Evolutionary conservation across 1,284 basidiomycete species (phyloP), one percentile per base, ranked within the genome.

Genomic region (Fereydounia khargensis): DNA sequence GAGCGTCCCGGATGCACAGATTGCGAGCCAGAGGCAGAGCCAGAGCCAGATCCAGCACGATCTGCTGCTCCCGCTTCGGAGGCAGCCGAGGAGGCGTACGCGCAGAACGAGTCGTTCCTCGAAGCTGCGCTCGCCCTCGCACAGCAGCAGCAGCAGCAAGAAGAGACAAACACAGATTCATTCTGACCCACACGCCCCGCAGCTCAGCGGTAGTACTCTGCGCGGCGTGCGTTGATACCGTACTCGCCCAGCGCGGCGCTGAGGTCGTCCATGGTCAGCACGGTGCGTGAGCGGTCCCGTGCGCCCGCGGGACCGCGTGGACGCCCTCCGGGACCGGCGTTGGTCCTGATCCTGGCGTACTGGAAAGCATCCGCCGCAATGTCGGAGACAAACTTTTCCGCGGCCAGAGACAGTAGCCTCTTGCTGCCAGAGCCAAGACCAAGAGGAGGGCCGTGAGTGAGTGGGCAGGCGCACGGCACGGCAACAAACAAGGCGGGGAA

Each of bases 361-460:
- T 97, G 91, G 77, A 91, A 98, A 13, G 95, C 91, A 76, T 99
- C 95, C 8, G 89, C 85, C 2, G 94, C 89, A 56, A 99, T 94
- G 76, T 98, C 95, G 10, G 91, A 88, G 32, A 98, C 86, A 74
- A 99, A 98, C 75, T 98, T 98, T 76, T 99, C 95, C 0, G 94
- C 91, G 1, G 95, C 92, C 22, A 98, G 82, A 0, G 92, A 92
- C 19, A 99, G 80, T 7, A 99, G 83, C 5, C 94, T 86, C 79
- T 95, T 96, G 55, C 42, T 37, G 23, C 39, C 18, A 30, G 46
- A 25, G 42, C 17, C 23, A 39, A 16, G 6, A 13, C 13, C 10
- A 19, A 17, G n/a, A 14, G 14, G 33, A 27, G 19, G 23, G 32
- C 1, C n/a, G n/a, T n/a, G n/a, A n/a, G 30, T 5, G 17, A 31